Evolutionary conservation across 1,284 basidiomycete species (phyloP).

Genomic region (Xerocomus nothofagi): DNA sequence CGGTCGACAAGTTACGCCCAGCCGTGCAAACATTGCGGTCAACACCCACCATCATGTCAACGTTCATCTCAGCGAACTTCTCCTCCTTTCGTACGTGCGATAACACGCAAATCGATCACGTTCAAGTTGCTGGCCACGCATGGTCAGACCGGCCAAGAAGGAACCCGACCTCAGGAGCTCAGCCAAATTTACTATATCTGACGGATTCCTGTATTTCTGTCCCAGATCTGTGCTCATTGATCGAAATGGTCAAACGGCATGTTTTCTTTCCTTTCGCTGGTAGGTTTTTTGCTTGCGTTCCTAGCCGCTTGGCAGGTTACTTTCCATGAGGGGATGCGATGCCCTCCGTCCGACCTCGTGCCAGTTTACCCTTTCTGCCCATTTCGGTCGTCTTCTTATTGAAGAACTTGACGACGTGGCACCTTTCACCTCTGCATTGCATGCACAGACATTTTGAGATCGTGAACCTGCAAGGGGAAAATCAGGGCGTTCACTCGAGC

Average conservation of each 20-base stretch:
- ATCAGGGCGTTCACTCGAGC: constrained; percentile 30
- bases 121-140: constrained; percentile 1
- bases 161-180: neutral
- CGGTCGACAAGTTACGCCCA: constrained; percentile 17
- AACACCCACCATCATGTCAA: constrained; percentile 10
- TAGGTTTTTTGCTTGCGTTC: constrained; percentile 21
- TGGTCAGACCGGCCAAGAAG: neutral
- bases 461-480: constrained; percentile 25
- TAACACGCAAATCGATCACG: constrained; percentile 10
- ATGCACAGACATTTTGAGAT: constrained; percentile 25
- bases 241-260: constrained; percentile 13
- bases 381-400: constrained; percentile 32
- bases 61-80: neutral
- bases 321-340: constrained; percentile 30
- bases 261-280: constrained; percentile 11
- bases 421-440: constrained; percentile 10
- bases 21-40: constrained; percentile 3
- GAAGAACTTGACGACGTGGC: constrained; percentile 31
- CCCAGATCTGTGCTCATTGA: constrained; percentile 18
- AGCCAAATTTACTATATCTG: constrained; percentile 6
- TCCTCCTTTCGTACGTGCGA: neutral
- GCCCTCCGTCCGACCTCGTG: constrained; percentile 31
- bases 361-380: constrained; percentile 27
- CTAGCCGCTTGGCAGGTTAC: constrained; percentile 16
- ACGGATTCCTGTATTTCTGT: constrained; percentile 5